These are phyloP conservation scores for Coemansia sp. DNA, from an alignment of 192 early-diverging fungal species.

Conservation along the genomic window DNA sequence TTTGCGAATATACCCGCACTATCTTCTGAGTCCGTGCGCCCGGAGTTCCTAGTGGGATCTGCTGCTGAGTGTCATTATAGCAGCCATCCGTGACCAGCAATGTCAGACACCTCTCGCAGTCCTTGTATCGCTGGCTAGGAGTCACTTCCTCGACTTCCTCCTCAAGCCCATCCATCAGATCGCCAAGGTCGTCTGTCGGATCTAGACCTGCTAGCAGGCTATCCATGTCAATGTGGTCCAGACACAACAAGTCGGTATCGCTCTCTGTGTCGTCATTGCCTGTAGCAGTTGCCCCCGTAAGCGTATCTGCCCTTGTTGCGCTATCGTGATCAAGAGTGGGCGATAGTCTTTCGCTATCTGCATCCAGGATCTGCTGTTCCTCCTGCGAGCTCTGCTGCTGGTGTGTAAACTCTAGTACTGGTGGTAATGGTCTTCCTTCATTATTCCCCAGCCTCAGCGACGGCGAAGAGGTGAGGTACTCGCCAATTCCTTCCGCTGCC, in stretches of 20 bases:
- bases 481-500: background rate
- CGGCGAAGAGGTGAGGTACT: background rate
- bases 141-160: slow-evolving; percentile 10
- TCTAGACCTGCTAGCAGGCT: slow-evolving; percentile 27
- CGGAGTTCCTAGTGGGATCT: background rate
- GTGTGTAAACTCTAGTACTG: background rate
- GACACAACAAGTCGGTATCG: slow-evolving; percentile 16
- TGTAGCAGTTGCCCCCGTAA: background rate
- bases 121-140: slow-evolving; percentile 13
- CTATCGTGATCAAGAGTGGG: background rate
- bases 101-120: slow-evolving; percentile 37
- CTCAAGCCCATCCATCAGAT: slow-evolving; percentile 10
- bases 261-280: background rate
- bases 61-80: slow-evolving; percentile 19
- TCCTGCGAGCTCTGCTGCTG: background rate
- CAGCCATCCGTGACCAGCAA: slow-evolving; percentile 34
- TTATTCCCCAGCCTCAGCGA: background rate
- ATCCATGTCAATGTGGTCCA: slow-evolving; percentile 42
- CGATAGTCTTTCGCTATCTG: background rate
- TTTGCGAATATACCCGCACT: slow-evolving; percentile 46
- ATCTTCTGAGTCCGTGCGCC: slow-evolving; percentile 31
- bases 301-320: background rate
- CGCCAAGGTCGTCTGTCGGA: slow-evolving; percentile 15
- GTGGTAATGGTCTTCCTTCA: background rate
- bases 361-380: background rate